These are phyloP conservation scores for Periconia macrospinosa DNA, from an alignment of 2,329 filamentous ascomycete species.

Conservation along the genomic window DNA sequence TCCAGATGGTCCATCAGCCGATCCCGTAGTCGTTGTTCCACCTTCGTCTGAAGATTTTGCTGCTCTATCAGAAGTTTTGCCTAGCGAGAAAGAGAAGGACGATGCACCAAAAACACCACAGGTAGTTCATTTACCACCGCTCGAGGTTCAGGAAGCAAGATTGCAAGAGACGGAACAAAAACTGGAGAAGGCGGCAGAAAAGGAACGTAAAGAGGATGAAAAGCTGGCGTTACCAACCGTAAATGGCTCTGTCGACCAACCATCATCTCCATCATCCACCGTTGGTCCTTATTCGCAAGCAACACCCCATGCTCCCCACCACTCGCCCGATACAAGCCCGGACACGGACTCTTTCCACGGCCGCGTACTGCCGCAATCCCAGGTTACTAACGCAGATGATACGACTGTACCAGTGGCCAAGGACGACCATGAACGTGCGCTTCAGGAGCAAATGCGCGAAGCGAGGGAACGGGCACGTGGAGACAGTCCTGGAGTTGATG, in stretches of 20 bases:
- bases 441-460: constrained; percentile 53
- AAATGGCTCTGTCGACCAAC: constrained; percentile 30
- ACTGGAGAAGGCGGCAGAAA: constrained; percentile 40
- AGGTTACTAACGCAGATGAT: constrained; percentile 35
- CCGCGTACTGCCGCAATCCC: constrained; percentile 25
- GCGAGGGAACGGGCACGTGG: constrained; percentile 47
- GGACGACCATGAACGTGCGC: constrained; percentile 55
- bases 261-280: constrained; percentile 65
- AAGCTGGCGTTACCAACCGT: constrained; percentile 30
- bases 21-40: constrained; percentile 27
- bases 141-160: constrained; percentile 54
- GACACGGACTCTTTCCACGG: constrained; percentile 60
- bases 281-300: constrained; percentile 69
- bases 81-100: constrained; percentile 8
- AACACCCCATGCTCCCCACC: constrained; percentile 69
- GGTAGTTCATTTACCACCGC: constrained; percentile 52
- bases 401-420: constrained; percentile 50
- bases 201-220: constrained; percentile 43
- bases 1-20: constrained; percentile 21
- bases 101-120: constrained; percentile 29
- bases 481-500: constrained; percentile 55
- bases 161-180: constrained; percentile 46
- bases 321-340: constrained; percentile 73
- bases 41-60: constrained; percentile 39
- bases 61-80: constrained; percentile 25